Conservation (phyloP, 176 grass and related monocot species). For the Hsuehochloa calcarea region DNA sequence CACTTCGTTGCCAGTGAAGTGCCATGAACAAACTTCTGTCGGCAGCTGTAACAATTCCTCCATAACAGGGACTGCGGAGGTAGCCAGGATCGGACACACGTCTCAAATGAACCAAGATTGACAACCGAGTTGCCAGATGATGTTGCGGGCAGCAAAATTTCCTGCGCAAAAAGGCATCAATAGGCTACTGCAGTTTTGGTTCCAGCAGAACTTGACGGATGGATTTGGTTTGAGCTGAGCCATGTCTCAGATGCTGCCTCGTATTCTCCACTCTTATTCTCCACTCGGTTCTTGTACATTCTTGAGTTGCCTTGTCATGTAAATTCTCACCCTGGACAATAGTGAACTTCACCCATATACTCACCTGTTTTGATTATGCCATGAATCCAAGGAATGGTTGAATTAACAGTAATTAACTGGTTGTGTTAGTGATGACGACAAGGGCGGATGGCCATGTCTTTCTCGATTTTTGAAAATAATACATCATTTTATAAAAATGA, state of each 20-base stretch:
- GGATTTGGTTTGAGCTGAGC: not conserved
- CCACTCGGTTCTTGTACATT: not conserved
- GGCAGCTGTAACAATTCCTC: not conserved
- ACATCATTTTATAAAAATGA: no score
- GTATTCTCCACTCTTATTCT: not conserved
- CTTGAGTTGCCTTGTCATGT: not conserved
- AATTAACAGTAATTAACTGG: not conserved
- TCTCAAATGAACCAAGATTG: not conserved
- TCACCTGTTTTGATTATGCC: not conserved
- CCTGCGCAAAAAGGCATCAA: not conserved
- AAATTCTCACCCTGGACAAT: not conserved
- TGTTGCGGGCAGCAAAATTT: not conserved
- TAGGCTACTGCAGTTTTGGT: not conserved
- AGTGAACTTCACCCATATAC: no score
- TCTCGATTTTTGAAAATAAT: no score
- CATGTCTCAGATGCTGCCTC: not conserved
- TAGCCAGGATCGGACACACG: not conserved
- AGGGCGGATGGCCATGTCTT: no score
- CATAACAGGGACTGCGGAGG: not conserved
- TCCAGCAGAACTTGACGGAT: not conserved
- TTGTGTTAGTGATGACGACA: not conserved
- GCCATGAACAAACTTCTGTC: not conserved
- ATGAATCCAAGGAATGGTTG: not conserved
- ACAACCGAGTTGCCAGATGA: not conserved
- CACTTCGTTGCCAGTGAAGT: not conserved